Evolutionary conservation across 495 filamentous ascomycete genomes (phyloP).

Genomic region (Aspergillus funiculosus): DNA sequence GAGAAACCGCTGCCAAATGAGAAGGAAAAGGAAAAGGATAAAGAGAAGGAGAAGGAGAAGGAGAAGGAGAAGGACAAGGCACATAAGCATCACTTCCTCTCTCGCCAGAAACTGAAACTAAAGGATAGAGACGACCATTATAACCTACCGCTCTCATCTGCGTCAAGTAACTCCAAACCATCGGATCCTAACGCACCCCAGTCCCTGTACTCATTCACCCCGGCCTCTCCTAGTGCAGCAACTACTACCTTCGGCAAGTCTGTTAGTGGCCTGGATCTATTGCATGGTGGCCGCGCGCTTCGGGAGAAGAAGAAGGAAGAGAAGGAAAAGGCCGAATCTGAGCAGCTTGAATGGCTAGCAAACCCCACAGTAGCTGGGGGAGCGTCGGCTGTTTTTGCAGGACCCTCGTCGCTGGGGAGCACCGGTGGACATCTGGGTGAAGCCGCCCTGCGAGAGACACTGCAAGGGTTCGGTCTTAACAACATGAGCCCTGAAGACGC

Average conservation of each 20-base stretch:
- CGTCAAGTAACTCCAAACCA: slow-evolving; percentile 81
- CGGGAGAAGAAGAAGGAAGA: slow-evolving; percentile 88
- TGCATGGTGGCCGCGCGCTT: slow-evolving; percentile 78
- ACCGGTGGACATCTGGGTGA: slow-evolving; percentile 32
- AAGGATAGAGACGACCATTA: slow-evolving; percentile 73
- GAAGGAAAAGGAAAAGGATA: slow-evolving; percentile 33
- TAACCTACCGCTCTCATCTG: slow-evolving; percentile 75
- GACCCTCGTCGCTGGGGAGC: slow-evolving; percentile 35
- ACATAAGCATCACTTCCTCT: slow-evolving; percentile 78
- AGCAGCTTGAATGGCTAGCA: slow-evolving; percentile 41
- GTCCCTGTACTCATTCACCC: slow-evolving; percentile 78
- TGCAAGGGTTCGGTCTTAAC: slow-evolving; percentile 62
- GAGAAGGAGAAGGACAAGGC: slow-evolving; percentile 50
- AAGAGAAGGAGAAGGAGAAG: slow-evolving; percentile 40
- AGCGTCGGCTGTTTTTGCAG: slow-evolving; percentile 29
- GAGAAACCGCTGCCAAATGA: slow-evolving; percentile 29
- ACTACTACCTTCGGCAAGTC: slow-evolving; percentile 70
- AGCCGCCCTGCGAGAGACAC: slow-evolving; percentile 40
- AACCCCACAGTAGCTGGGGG: slow-evolving; percentile 25
- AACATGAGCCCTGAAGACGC: slow-evolving; percentile 86
- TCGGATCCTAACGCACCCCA: slow-evolving; percentile 78
- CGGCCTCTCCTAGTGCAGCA: slow-evolving; percentile 60
- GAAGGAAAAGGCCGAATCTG: slow-evolving; percentile 48
- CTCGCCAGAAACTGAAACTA: slow-evolving; percentile 85
- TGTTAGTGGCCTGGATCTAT: slow-evolving; percentile 73